A percentile compares a stretch with the other conserved stretches of the same genome.
phyloP scores from a whole-genome alignment of 106 monocot genomes.

The Amphibolis antarctica region DNA sequence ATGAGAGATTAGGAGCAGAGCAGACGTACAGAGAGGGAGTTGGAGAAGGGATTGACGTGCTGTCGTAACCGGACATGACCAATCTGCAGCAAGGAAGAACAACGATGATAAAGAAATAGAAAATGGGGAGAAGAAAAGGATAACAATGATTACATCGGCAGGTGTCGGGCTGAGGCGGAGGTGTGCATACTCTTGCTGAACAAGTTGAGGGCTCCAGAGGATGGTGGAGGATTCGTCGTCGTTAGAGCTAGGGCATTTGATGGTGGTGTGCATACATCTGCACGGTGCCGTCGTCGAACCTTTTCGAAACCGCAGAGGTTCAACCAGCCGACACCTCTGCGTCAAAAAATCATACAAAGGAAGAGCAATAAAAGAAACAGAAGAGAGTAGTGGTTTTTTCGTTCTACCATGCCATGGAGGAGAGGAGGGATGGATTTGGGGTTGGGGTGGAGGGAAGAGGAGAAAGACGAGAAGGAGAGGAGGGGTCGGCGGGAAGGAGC shows the following conservation, averaged over 20 bases:
- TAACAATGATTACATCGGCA: no score
- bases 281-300: slow-evolving; percentile 30
- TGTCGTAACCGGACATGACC: slow-evolving; percentile 87
- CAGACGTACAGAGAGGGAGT: slow-evolving; percentile 36
- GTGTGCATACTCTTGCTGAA: no score
- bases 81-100: slow-evolving; percentile 42
- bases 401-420: background rate
- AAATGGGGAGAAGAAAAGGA: no score
- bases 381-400: background rate
- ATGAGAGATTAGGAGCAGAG: background rate
- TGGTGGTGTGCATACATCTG: no score
- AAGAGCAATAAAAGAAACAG: background rate
- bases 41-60: slow-evolving; percentile 89
- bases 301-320: slow-evolving; percentile 35
- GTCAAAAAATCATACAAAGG: background rate
- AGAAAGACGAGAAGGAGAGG: slow-evolving; percentile 1
- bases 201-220: no score
- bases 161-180: no score
- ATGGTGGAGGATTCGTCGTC: no score
- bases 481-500: background rate
- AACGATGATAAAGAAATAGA: no score
- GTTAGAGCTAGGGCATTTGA: no score
- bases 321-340: slow-evolving; percentile 42
- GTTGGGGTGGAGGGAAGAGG: slow-evolving; percentile 5
- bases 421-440: slow-evolving; percentile 7